These are phyloP conservation scores for Cyclostephanos tholiformis DNA, from an alignment of 108 stramenopile genomes.

Conservation along the genomic window DNA sequence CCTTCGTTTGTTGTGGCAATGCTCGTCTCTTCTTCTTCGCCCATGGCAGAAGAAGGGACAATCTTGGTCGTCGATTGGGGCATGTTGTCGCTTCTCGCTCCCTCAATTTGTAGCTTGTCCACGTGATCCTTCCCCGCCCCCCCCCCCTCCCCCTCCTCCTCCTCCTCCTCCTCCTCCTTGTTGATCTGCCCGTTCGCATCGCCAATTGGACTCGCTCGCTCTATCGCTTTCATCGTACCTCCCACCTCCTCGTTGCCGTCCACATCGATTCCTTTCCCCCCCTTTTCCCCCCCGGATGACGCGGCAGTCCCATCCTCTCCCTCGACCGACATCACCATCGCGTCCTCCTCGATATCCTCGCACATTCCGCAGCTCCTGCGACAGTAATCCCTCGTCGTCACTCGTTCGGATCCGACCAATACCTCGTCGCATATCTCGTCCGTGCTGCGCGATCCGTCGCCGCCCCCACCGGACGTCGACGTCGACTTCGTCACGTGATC, in stretches of 20 bases:
- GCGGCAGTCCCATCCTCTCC: background rate
- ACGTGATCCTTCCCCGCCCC: background rate
- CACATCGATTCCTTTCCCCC: background rate
- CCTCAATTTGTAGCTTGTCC: background rate
- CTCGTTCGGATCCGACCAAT: background rate
- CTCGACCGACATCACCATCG: background rate
- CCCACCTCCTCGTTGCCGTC: slow-evolving; percentile 3
- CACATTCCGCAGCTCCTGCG: slow-evolving; percentile 11
- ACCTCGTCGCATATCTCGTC: background rate
- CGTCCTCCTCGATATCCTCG: background rate
- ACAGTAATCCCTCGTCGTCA: background rate
- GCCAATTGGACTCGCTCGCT: background rate
- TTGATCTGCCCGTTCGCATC: background rate
- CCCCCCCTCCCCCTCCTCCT: too few relatives aligned
- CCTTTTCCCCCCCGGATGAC: background rate
- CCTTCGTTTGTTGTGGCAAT: too few relatives aligned
- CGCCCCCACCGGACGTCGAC: background rate
- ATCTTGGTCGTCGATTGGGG: too few relatives aligned
- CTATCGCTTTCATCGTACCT: background rate
- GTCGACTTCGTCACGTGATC: background rate
- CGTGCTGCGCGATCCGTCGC: too few relatives aligned
- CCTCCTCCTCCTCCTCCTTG: too few relatives aligned
- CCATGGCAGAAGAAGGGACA: too few relatives aligned
- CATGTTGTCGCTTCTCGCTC: background rate
- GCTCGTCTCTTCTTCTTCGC: too few relatives aligned